These are phyloP conservation scores for Hippophae gyantsensis DNA, from an alignment of 306 rosid genomes.

Conservation along the genomic window DNA sequence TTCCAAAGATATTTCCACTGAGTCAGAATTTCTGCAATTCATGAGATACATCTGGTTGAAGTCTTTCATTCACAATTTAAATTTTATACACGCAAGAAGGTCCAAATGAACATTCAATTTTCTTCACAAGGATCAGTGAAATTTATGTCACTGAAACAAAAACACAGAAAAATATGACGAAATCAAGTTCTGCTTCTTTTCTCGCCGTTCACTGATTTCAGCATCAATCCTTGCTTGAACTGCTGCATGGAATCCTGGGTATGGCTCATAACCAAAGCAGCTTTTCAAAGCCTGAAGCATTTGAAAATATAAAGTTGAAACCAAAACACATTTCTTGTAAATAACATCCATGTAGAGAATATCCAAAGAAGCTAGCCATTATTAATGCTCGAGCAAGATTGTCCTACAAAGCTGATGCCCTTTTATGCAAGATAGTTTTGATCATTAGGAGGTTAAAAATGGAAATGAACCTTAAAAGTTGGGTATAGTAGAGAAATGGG, in stretches of 20 bases:
- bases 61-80: too few relatives aligned
- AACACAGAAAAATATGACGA: constrained; percentile 27
- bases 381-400: constrained; percentile 63
- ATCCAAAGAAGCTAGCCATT: constrained; percentile 73
- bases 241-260: constrained; percentile 52
- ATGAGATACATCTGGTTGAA: too few relatives aligned
- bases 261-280: constrained; percentile 55
- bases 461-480: not conserved
- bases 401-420: constrained; percentile 79
- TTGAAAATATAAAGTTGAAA: not conserved
- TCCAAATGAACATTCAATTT: not conserved
- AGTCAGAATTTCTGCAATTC: too few relatives aligned
- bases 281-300: constrained; percentile 46
- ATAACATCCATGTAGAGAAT: not conserved
- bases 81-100: too few relatives aligned
- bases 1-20: too few relatives aligned
- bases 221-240: constrained; percentile 48
- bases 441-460: not conserved
- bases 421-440: constrained; percentile 32
- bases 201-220: constrained; percentile 47
- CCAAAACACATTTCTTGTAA: not conserved
- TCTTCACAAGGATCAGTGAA: not conserved
- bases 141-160: constrained; percentile 1
- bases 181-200: constrained; percentile 40
- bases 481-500: too few relatives aligned